phyloP scores from a whole-genome alignment of 2,329 filamentous ascomycete species.

The Aureobasidium sp. region DNA sequence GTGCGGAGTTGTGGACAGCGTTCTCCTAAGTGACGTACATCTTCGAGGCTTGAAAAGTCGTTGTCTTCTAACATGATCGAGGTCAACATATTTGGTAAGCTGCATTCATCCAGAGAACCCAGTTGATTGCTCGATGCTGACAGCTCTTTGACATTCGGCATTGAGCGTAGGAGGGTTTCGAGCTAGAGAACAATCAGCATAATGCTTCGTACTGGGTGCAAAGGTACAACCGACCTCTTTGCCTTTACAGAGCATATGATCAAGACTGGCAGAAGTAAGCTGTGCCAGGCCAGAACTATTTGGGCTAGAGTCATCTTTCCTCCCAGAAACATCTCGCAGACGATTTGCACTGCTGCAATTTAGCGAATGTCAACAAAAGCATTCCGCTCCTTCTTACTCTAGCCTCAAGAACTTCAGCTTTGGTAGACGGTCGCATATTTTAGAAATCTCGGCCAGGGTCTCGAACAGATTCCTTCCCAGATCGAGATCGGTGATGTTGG shows the following conservation, averaged over 20 bases:
- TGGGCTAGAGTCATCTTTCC: neutral
- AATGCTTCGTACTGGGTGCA: neutral
- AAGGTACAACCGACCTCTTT: constrained; percentile 19
- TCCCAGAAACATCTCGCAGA: constrained; percentile 34
- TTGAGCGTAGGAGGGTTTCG: constrained; percentile 32
- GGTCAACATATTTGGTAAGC: constrained; percentile 45
- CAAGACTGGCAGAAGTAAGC: constrained; percentile 23
- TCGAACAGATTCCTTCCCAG: constrained; percentile 77
- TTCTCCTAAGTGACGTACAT: constrained; percentile 36
- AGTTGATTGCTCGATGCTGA: constrained; percentile 33
- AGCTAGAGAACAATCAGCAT: constrained; percentile 9
- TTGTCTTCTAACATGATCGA: constrained; percentile 67
- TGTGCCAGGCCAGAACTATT: constrained; percentile 10
- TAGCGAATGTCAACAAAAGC: neutral
- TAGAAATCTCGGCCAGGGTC: constrained; percentile 54
- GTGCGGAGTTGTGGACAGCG: constrained; percentile 44
- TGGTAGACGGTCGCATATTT: constrained; percentile 63
- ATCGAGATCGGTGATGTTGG: constrained; percentile 64
- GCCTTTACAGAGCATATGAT: constrained; percentile 37
- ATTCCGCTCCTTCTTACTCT: constrained; percentile 47
- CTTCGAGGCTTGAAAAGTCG: constrained; percentile 50
- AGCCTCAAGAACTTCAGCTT: constrained; percentile 58
- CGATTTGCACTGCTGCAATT: constrained; percentile 57
- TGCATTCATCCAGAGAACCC: constrained; percentile 23
- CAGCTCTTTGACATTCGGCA: constrained; percentile 50